Evolutionary conservation across 1,139 yeast genomes (phyloP).

Genomic region (Magnusiomyces suaveolens): DNA sequence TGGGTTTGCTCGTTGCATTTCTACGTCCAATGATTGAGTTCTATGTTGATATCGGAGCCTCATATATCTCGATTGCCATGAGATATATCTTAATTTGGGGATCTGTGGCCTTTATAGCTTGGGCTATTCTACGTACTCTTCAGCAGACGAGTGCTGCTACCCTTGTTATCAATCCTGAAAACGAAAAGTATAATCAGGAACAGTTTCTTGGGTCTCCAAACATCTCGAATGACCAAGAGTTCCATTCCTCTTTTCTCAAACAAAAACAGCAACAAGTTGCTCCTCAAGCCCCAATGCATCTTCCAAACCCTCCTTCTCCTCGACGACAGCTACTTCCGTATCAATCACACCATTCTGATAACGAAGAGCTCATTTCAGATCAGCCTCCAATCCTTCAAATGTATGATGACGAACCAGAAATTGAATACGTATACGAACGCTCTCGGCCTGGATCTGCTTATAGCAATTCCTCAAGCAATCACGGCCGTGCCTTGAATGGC

Average conservation of each 20-base stretch:
- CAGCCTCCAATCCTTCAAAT: neutral
- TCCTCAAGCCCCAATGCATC: neutral
- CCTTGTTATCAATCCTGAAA: slow-evolving; percentile 8
- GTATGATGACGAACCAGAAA: neutral
- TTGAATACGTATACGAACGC: neutral
- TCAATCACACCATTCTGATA: neutral
- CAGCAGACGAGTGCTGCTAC: slow-evolving; percentile 13
- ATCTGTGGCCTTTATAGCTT: slow-evolving; percentile 20
- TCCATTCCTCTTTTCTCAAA: too few species aligned
- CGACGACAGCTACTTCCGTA: neutral
- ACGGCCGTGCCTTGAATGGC: neutral
- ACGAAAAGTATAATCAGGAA: neutral
- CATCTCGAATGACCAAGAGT: too few species aligned
- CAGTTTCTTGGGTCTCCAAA: too few species aligned
- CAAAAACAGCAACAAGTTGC: too few species aligned
- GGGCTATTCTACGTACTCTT: slow-evolving; percentile 18
- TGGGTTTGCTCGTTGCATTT: slow-evolving; percentile 21
- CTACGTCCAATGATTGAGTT: slow-evolving; percentile 22
- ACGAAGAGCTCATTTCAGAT: neutral
- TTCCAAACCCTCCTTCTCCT: neutral
- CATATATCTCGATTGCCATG: slow-evolving; percentile 16
- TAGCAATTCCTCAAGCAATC: neutral
- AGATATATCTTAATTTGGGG: slow-evolving; percentile 23
- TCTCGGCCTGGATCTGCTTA: neutral
- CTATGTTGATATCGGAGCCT: slow-evolving; percentile 24